Evolutionary conservation across 2,329 filamentous ascomycete species (phyloP), one percentile per base, ranked within the genome.

Genomic region (Botrytis cinerea): DNA sequence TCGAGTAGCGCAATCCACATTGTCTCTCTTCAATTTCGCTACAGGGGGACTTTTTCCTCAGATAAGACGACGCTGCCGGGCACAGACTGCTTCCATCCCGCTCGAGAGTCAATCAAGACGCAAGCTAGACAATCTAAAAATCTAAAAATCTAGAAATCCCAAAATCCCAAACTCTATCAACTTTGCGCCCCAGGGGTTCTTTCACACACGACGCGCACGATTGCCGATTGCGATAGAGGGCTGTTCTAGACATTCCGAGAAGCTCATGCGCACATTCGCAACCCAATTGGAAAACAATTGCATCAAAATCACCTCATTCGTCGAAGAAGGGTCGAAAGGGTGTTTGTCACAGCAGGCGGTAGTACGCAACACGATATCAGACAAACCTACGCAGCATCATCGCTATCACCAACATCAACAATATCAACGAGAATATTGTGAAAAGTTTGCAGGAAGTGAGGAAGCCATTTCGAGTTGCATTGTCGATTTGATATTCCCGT

Each of bases 11-110:
- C 18, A 46, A 64, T 46, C 63, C 46, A 20, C 28, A 48, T n/a
- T 61, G 71, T 62, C 71, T 73, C 62, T 68, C 57, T 68, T 45
- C 71, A 73, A 73, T 73, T 62, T 73, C 71, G 71, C 64, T 54
- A 51, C 14, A 54, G n/a, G 32, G 35, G 35, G 61, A 10, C 12
- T 46, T 45, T 48, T 25, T 14, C 25, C n/a, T 38, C 16, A 38
- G 63, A 51, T 38, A 38, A 64, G 28, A 22, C 20, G 25, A n/a
- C 35, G n/a, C 28, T 35, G 20, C 40, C 54, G 28, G 57, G 68
- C 68, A 48, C 57, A 70, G 68, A 35, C 64, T 54, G 22, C 28
- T 48, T 40, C 10, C 64, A 67, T 67, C 46, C 46, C 46, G 64
- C 64, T 25, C 64, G 28, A 61, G 59, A 32, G 16, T 35, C 28